Conservation (phyloP, 495 filamentous ascomycete species). For the Glarea lozoyensis region DNA sequence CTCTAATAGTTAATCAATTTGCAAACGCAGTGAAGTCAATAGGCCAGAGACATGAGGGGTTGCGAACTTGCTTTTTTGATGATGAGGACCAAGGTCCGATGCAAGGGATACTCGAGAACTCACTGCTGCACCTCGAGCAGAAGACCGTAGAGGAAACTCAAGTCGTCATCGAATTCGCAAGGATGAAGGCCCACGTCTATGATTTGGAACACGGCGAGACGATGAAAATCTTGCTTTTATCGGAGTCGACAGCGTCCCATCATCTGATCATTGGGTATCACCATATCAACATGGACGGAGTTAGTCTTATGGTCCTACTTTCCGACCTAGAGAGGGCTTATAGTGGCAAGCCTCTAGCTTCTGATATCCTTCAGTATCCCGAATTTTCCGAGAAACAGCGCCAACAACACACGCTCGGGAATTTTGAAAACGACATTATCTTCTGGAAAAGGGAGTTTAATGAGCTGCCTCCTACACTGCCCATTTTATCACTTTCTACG, state of each 20-base stretch:
- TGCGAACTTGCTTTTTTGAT: conserved; percentile 20
- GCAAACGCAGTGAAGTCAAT: conserved; percentile 7
- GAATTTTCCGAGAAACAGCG: conserved; percentile 16
- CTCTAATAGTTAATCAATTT: background rate
- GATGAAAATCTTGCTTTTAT: conserved; percentile 14
- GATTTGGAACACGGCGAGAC: conserved; percentile 17
- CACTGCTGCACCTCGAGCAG: conserved; percentile 10
- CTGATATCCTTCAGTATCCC: conserved; percentile 8
- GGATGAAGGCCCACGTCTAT: conserved; percentile 12
- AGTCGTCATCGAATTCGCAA: conserved; percentile 12
- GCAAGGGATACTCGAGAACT: conserved; percentile 10
- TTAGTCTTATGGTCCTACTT: conserved; percentile 30
- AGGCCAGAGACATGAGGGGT: conserved; percentile 6
- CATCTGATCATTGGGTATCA: conserved; percentile 21
- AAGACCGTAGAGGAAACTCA: conserved; percentile 4
- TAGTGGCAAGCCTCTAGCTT: conserved; percentile 14
- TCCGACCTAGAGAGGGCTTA: conserved; percentile 33
- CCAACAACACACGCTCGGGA: background rate
- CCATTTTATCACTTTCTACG: conserved; percentile 24
- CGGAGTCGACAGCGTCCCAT: conserved; percentile 2
- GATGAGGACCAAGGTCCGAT: conserved; percentile 6
- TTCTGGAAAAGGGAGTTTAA: conserved; percentile 31
- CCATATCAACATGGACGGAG: conserved; percentile 42
- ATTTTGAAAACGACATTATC: conserved; percentile 6
- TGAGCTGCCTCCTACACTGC: conserved; percentile 22